Base-by-base conservation (phyloP, 257 asterid genomes). In the Buddleja alternifolia region DNA sequence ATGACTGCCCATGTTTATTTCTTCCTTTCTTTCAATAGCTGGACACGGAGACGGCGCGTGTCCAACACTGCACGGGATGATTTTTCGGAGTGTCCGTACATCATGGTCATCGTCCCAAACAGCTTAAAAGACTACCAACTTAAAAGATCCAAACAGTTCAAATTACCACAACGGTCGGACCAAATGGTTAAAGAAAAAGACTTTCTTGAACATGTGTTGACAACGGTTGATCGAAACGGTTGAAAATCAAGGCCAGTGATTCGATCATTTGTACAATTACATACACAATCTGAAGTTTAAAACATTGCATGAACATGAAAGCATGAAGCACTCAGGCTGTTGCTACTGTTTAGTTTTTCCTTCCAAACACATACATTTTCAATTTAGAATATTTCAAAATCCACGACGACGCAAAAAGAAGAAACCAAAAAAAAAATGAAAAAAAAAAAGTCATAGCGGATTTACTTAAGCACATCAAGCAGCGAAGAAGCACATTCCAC, bases 291-390 rank as follows among this genome's bases (percentile, higher is more conserved):
- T 54, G 24, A 50, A 24, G n/a, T 8, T 5, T 9, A 39, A 7
- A 57, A 40, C 61, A 59, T 16, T 55, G 59, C 61, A 53, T 60
- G 66, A 55, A 66, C 59, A 54, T 24, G 51, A 39, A 54, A 17
- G 50, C 19, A 63, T 10, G 21, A 37, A 59, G 36, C 41, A 8
- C 62, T 16, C 15, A 50, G 39, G 32, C 20, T 24, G 34, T 16
- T 21, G 34, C 19, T 9, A 60, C 34, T 29, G 34, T 45, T 57
- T 45, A n/a, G n/a, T 16, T 14, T 42, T 51, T 36, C 63, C 10
- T 47, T 17, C 41, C 41, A 57, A 69, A 15, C 59, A 64, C 42
- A 53, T 53, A 59, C 66, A 65, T 51, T 20, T 20, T 50, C 55
- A 51, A 20, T 16, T 50, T 44, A 15, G 59, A 39, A 17, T 50